These are phyloP conservation scores for Fusarium algeriense DNA, from an alignment of 2,329 filamentous ascomycete genomes.

Conservation along the genomic window DNA sequence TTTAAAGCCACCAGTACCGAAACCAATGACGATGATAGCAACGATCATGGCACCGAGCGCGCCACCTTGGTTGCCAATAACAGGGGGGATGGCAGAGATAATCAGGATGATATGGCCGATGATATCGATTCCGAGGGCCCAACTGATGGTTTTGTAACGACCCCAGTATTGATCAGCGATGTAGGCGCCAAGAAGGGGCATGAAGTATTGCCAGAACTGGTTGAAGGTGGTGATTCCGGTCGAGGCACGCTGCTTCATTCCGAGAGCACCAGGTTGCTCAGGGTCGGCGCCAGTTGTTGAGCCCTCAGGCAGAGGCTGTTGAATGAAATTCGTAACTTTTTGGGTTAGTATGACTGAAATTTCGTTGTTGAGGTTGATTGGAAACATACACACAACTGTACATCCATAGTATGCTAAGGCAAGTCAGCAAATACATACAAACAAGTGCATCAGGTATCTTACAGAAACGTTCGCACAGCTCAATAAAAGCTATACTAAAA, in stretches of 20 bases:
- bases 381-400: constrained; percentile 70
- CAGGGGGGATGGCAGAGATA: constrained; percentile 71
- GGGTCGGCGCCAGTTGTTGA: constrained; percentile 65
- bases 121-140: constrained; percentile 71
- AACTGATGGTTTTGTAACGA: constrained; percentile 76
- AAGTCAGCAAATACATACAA: too few species aligned
- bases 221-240: constrained; percentile 62
- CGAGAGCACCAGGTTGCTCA: constrained; percentile 65
- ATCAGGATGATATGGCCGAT: constrained; percentile 76
- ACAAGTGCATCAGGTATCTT: too few species aligned
- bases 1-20: constrained; percentile 83
- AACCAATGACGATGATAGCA: constrained; percentile 62
- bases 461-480: constrained; percentile 77
- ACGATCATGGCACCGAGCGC: constrained; percentile 74
- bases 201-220: constrained; percentile 70
- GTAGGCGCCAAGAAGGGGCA: constrained; percentile 67
- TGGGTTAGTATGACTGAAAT: background rate
- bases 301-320: constrained; percentile 66
- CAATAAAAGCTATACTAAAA: constrained; percentile 74
- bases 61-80: constrained; percentile 67
- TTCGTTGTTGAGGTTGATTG: background rate
- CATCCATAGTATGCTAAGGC: constrained; percentile 72
- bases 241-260: constrained; percentile 67
- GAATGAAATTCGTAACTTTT: constrained; percentile 72
- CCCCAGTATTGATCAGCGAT: constrained; percentile 70